Conservation (phyloP, 768 basidiomycete genomes). For the Daedaleopsis sinensis region DNA sequence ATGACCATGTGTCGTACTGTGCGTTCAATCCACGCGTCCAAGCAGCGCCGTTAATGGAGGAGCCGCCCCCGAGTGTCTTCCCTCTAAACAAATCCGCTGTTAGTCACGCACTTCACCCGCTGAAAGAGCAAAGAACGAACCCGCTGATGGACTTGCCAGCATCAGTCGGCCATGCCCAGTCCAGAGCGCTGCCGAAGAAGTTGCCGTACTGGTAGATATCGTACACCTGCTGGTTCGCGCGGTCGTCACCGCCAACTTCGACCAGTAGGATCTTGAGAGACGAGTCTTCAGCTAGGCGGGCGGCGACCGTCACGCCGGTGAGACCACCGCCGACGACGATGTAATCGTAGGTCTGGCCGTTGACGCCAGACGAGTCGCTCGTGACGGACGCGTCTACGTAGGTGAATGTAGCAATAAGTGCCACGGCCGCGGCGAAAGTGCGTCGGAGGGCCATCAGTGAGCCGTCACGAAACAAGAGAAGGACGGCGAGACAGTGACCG, state of each 20-base stretch:
- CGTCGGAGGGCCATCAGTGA: no score
- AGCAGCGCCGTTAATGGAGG: constrained; percentile 24
- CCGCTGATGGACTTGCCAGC: constrained; percentile 22
- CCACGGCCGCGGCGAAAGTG: no score
- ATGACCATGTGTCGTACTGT: constrained; percentile 22
- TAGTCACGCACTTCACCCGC: no score
- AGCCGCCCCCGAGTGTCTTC: constrained; percentile 41
- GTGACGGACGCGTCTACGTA: not conserved
- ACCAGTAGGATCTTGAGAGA: constrained; percentile 9
- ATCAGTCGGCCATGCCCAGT: constrained; percentile 20
- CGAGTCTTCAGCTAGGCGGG: constrained; percentile 17
- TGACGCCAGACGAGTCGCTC: not conserved
- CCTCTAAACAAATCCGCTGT: constrained; percentile 35
- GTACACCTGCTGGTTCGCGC: constrained; percentile 46
- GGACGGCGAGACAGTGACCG: no score
- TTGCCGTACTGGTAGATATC: constrained; percentile 48
- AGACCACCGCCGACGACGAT: constrained; percentile 16
- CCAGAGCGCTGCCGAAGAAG: constrained; percentile 45
- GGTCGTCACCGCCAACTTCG: constrained; percentile 38
- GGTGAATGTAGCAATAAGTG: no score
- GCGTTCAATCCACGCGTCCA: constrained; percentile 3
- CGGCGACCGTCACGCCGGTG: constrained; percentile 11
- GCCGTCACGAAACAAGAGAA: no score
- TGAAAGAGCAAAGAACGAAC: constrained; percentile 28
- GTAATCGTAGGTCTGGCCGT: constrained; percentile 16